Evolutionary conservation across 2,329 filamentous ascomycete species (phyloP), one percentile per base, ranked within the genome.

Genomic region (Onygenales sp.): DNA sequence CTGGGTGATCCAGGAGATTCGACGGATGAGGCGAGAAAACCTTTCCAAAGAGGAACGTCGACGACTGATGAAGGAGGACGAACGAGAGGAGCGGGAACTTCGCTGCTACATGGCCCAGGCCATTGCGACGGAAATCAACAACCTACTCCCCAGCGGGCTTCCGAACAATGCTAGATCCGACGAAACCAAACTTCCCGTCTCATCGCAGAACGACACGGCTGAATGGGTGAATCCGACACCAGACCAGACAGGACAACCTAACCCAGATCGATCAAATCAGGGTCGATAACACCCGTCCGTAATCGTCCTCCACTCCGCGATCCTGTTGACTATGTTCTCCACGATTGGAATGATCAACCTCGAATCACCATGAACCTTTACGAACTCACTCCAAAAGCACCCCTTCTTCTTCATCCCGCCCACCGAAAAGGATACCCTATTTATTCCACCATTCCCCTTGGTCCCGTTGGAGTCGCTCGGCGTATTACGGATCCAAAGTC

Each of bases 1-100:
- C 13, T 91, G 91, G 75, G 89, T 96, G 58, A 86, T 93, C 73
- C 85, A 91, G 61, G 93, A 97, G 74, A 93, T 98, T 65, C 88
- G 88, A 63, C 82, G 83, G 57, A 81, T 92, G 63, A 86, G 92
- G 63, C 84, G 93, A 50, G 80, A 83, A 63, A 91, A 94, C 71
- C 82, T 95, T 78, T 78, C 80, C 67, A 95, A 96, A 52, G 85
- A 92, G 14, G 85, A 94, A 62, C 85, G 87, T 55, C 64, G 65
- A 48, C 70, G 72, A 33, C 57, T 77, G 42, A 62, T 71, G 53
- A 73, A 73, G 57, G 74, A 77, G 57, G 74, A 77, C 52, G 73
- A 75, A 50, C 70, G 74, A 14, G 74, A 77, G 59, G 74, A 77
- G 60, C 66, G 65, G 51, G 74, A 77, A 57, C 63, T 77, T 6